Base-by-base conservation (phyloP, 2,329 filamentous ascomycete genomes). In the Ceratocystiopsis minuta region DNA sequence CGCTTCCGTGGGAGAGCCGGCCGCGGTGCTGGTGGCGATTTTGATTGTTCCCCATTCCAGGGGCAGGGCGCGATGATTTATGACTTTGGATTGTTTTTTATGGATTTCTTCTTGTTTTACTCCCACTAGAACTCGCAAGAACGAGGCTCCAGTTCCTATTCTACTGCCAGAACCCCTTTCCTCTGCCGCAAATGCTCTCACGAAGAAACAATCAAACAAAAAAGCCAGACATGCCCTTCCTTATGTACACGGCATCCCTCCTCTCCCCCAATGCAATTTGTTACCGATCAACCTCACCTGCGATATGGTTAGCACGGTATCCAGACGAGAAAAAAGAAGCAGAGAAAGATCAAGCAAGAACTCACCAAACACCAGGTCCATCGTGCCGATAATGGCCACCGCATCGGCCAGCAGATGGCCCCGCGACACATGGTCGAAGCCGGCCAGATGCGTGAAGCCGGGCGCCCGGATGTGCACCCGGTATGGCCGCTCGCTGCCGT, bases 401-500 rank as follows among this genome's bases (percentile, higher is more conserved):
- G 88, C 90, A 62, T 98, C 90, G 46, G 92, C 90, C 53, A 98
- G 66, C 62, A 98, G 64, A 65, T 98, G 92, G 31, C 90, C 90
- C 64, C 83, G 80, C 49, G 78, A 78, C 43, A 98, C 72, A 57
- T 96, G 88, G 60, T 98, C 90, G 60, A 98, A 95, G 51, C 85
- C 88, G 55, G 75, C 75, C 61, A 98, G 65, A 65, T 98, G 92
- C 49, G 90, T 90, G 56, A 98, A 98, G 48, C 90, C 90, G 45
- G 90, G 90, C 34, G 92, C 88, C 54, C 90, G 78, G 54, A 98
- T 95, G 68, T 95, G 92, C 65, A 90, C 95, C 56, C 92, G 75
- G 68, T 98, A 98, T 38, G 90, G 90, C 56, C 90, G 72, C 72
- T 98, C 90, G 58, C 78, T 90, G 49, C 90, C 90, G 58, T 98